Evolutionary conservation across 371 early-diverging fungal species (phyloP).

Genomic region (Mortierella polycephala): DNA sequence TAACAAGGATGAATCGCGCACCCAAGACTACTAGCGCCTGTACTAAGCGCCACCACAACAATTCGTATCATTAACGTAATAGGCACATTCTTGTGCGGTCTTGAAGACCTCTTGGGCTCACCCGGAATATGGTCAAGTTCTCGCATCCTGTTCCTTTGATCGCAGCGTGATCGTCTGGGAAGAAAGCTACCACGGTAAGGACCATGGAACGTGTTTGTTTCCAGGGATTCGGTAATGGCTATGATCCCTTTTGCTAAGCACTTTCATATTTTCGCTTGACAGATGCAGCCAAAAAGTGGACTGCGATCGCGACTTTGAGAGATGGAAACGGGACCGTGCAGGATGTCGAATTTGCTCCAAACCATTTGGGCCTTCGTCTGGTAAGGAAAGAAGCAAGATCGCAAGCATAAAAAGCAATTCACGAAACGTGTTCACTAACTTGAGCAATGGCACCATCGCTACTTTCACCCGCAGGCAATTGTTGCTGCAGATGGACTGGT

Average conservation of each 20-base stretch:
- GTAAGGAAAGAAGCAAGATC: constrained; percentile 47
- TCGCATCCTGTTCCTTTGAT: constrained; percentile 94
- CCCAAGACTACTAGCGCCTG: too few relatives aligned
- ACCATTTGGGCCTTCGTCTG: constrained; percentile 77
- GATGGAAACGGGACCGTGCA: constrained; percentile 84
- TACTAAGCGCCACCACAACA: neutral
- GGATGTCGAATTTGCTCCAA: constrained; percentile 91
- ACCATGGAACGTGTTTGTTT: neutral
- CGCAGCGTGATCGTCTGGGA: constrained; percentile 92
- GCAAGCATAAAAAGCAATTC: neutral
- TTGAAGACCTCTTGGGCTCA: constrained; percentile 90
- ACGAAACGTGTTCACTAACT: neutral
- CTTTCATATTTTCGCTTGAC: neutral
- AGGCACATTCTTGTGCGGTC: constrained; percentile 90
- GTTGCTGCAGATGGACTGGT: constrained; percentile 88
- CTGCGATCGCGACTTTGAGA: constrained; percentile 76
- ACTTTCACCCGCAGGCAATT: constrained; percentile 70
- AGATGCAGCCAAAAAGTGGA: constrained; percentile 75
- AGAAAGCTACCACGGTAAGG: constrained; percentile 79
- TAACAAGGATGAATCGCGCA: neutral
- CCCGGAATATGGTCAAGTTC: constrained; percentile 93
- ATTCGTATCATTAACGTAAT: neutral
- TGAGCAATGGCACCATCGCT: constrained; percentile 1
- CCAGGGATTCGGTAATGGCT: too few relatives aligned
- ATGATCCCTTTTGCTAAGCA: too few relatives aligned